These are phyloP conservation scores for Blastobotrys illinoisensis DNA, from an alignment of 1,139 yeast species.

Conservation along the genomic window DNA sequence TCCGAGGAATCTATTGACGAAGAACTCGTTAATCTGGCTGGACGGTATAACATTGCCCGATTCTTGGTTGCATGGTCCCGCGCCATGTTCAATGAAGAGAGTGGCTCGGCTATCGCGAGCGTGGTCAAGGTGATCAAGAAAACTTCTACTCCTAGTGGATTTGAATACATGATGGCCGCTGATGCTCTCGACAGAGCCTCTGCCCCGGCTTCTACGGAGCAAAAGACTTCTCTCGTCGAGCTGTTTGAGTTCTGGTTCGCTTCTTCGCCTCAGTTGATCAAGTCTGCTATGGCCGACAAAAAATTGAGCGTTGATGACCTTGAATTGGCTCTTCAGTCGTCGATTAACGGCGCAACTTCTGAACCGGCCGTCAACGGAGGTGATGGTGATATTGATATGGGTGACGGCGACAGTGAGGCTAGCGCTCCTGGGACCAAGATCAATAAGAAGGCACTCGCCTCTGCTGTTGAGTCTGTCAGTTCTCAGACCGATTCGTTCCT, in stretches of 20 bases:
- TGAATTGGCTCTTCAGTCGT: slow-evolving; percentile 65
- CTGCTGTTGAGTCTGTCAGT: not conserved
- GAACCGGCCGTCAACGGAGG: not conserved
- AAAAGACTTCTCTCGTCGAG: slow-evolving; percentile 12
- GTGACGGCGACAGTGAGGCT: not conserved
- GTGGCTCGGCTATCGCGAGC: slow-evolving; percentile 21
- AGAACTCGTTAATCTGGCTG: slow-evolving; percentile 25
- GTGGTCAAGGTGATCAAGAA: slow-evolving; percentile 25
- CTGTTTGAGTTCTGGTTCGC: slow-evolving; percentile 17
- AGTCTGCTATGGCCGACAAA: slow-evolving; percentile 37
- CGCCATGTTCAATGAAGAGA: slow-evolving; percentile 19
- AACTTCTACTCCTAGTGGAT: slow-evolving; percentile 3
- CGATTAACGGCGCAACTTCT: slow-evolving; percentile 33
- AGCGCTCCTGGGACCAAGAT: not conserved
- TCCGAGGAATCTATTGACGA: slow-evolving; percentile 12
- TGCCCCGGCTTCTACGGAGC: slow-evolving; percentile 7
- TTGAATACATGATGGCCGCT: slow-evolving; percentile 15
- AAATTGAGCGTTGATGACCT: slow-evolving; percentile 47
- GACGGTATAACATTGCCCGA: slow-evolving; percentile 27
- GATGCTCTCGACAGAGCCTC: not conserved
- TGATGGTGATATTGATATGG: slow-evolving; percentile 3
- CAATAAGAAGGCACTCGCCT: not conserved
- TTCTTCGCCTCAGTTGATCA: slow-evolving; percentile 35
- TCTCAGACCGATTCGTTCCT: not conserved
- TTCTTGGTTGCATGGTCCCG: slow-evolving; percentile 29